These are phyloP conservation scores for Polyplosphaeria fusca DNA, from an alignment of 495 filamentous ascomycete species.

Conservation along the genomic window DNA sequence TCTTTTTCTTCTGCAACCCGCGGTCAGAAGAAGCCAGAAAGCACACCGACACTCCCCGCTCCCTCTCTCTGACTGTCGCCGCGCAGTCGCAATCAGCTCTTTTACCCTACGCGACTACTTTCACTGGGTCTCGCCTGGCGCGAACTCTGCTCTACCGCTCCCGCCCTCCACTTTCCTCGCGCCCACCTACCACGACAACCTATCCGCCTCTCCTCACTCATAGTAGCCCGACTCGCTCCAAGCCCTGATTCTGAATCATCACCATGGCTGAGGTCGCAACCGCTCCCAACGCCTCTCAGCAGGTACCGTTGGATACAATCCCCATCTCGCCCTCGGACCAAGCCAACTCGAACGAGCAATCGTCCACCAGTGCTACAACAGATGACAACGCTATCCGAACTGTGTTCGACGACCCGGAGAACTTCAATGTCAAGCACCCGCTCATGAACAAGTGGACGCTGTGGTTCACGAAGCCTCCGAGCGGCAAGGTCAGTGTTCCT, in stretches of 20 bases:
- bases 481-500: constrained; percentile 87
- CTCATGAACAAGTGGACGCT: constrained; percentile 95
- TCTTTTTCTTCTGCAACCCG: constrained; percentile 23
- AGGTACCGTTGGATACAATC: constrained; percentile 59
- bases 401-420: constrained; percentile 93
- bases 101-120: constrained; percentile 5
- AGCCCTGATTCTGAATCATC: neutral
- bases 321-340: constrained; percentile 67
- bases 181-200: neutral
- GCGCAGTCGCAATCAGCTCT: neutral
- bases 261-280: constrained; percentile 34
- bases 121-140: constrained; percentile 21
- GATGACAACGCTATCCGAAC: constrained; percentile 64
- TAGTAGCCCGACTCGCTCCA: neutral
- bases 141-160: constrained; percentile 5
- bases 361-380: constrained; percentile 35
- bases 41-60: neutral
- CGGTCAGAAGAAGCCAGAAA: no score
- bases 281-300: constrained; percentile 37
- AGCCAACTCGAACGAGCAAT: constrained; percentile 41
- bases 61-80: neutral
- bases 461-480: constrained; percentile 99
- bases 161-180: constrained; percentile 4
- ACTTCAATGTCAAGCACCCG: constrained; percentile 99
- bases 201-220: neutral